phyloP scores from a whole-genome alignment of 2,329 filamentous ascomycete genomes.

The Rutstroemia sp. region DNA sequence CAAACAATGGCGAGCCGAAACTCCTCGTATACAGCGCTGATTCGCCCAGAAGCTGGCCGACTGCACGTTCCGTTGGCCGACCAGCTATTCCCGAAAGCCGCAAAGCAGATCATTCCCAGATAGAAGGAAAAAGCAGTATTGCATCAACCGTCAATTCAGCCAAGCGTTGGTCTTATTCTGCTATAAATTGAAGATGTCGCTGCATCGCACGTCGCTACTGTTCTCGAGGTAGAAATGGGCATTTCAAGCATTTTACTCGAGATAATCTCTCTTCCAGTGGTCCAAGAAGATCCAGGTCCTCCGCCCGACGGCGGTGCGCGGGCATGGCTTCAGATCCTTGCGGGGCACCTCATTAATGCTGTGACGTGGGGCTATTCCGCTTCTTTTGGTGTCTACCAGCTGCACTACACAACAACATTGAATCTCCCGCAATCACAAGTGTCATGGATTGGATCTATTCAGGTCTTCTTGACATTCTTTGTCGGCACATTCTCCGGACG shows the following conservation, averaged over 20 bases:
- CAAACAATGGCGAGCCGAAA: too few species aligned
- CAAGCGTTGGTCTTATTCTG: too few species aligned
- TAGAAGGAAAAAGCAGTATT: too few species aligned
- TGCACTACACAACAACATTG: constrained; percentile 31
- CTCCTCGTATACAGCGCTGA: too few species aligned
- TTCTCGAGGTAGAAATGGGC: not conserved
- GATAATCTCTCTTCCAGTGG: not conserved
- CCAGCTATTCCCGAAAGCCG: too few species aligned
- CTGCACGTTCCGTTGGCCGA: too few species aligned
- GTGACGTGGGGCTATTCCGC: constrained; percentile 30
- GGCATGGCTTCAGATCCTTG: constrained; percentile 29
- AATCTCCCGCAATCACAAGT: constrained; percentile 29
- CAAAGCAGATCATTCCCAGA: too few species aligned
- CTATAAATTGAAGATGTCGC: too few species aligned
- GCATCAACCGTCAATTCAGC: too few species aligned
- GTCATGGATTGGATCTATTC: constrained; percentile 37
- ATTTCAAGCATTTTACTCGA: not conserved
- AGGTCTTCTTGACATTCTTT: constrained; percentile 33
- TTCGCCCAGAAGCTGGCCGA: too few species aligned
- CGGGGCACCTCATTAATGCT: constrained; percentile 23
- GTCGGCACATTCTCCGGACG: constrained; percentile 32
- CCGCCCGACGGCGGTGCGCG: constrained; percentile 3
- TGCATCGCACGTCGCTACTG: too few species aligned
- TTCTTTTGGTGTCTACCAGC: constrained; percentile 35
- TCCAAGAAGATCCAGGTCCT: not conserved